phyloP scores from a whole-genome alignment of 495 filamentous ascomycete genomes.

The Ascobolus immersus region DNA sequence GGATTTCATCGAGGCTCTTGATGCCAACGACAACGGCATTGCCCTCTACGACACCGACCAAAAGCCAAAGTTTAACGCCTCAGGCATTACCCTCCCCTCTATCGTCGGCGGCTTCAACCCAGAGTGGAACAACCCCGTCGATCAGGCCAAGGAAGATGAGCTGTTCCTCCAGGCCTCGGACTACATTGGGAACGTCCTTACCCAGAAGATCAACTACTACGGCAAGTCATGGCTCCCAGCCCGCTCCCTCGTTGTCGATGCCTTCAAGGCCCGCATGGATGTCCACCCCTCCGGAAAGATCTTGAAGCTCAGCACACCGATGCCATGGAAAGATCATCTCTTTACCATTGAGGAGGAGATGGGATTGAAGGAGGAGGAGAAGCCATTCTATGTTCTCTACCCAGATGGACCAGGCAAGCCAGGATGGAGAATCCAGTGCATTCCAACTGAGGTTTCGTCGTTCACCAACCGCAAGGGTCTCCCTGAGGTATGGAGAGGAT shows the following conservation, averaged over 20 bases:
- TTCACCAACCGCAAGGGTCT: constrained; percentile 77
- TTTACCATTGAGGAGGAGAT: constrained; percentile 55
- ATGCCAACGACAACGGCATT: constrained; percentile 94
- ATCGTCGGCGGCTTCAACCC: constrained; percentile 66
- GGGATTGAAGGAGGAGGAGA: constrained; percentile 21
- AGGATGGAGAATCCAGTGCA: constrained; percentile 83
- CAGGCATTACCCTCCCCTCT: constrained; percentile 57
- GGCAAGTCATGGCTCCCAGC: constrained; percentile 65
- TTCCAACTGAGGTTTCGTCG: constrained; percentile 50
- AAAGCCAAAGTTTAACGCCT: constrained; percentile 53
- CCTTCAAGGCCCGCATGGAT: constrained; percentile 37
- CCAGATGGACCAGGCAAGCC: constrained; percentile 37
- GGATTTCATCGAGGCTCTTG: constrained; percentile 81
- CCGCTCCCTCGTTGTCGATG: constrained; percentile 43
- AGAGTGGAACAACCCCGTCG: constrained; percentile 31
- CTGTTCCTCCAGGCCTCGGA: constrained; percentile 49
- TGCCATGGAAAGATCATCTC: constrained; percentile 90
- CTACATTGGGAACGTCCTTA: constrained; percentile 69
- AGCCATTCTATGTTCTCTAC: constrained; percentile 80
- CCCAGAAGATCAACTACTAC: constrained; percentile 46
- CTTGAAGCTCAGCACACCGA: constrained; percentile 47
- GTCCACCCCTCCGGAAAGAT: constrained; percentile 52
- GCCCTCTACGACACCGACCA: constrained; percentile 46
- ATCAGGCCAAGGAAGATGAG: constrained; percentile 44
- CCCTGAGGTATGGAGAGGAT: constrained; percentile 72